A percentile compares a stretch with the other conserved stretches of the same genome.
Evolutionary conservation across 495 filamentous ascomycete genomes (phyloP).

Genomic region (Glutinoglossum americanum): DNA sequence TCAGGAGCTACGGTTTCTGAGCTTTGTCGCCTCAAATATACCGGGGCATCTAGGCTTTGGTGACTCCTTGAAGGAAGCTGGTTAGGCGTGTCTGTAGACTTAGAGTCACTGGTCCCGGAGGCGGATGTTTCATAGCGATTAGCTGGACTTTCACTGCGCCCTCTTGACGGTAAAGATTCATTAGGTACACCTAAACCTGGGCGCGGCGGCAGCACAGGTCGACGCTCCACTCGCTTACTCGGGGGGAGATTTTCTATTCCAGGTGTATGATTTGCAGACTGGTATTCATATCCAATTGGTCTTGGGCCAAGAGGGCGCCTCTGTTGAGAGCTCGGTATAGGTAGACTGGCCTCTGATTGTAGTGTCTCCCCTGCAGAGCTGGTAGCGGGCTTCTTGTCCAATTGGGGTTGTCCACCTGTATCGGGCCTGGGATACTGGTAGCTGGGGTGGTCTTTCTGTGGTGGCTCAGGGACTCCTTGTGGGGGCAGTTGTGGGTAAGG

Average conservation of each 20-base stretch:
- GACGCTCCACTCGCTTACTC: neutral
- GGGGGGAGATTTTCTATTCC: neutral
- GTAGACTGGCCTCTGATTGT: neutral
- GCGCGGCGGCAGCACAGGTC: neutral
- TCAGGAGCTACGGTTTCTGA: conserved; percentile 7
- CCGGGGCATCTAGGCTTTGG: conserved; percentile 2
- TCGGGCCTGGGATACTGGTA: neutral
- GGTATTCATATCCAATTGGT: neutral
- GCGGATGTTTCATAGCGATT: neutral
- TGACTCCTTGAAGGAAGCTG: neutral
- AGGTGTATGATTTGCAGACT: neutral
- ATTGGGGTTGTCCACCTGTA: neutral
- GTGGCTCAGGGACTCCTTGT: neutral
- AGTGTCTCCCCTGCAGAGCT: neutral
- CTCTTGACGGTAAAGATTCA: neutral
- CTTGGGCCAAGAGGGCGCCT: neutral
- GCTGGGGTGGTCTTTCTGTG: conserved; percentile 1
- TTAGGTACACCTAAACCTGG: neutral
- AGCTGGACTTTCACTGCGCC: neutral
- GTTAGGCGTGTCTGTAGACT: neutral
- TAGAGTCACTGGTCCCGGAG: neutral
- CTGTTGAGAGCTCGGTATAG: neutral
- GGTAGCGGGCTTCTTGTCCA: neutral
- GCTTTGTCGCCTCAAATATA: conserved; percentile 13
- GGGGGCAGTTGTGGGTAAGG: neutral